Percentiles rank a stretch among this genome's conserved stretches.
phyloP scores from a whole-genome alignment of 495 filamentous ascomycete species.

The Friedmanniomyces endolithicus region DNA sequence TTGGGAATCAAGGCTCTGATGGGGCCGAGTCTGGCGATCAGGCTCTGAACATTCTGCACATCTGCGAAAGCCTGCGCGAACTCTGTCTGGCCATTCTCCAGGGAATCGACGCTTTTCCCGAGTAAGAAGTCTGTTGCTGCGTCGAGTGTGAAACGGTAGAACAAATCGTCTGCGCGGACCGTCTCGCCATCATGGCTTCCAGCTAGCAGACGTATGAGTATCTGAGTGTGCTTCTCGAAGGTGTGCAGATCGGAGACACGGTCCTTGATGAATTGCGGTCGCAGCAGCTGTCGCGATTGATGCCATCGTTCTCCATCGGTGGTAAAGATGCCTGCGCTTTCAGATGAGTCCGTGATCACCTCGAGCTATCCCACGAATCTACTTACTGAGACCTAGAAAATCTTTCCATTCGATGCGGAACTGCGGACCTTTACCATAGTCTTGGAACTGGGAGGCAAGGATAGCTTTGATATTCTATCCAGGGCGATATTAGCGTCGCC shows the following conservation, averaged over 20 bases:
- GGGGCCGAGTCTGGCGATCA: constrained; percentile 31
- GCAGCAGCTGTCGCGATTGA: constrained; percentile 39
- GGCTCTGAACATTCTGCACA: constrained; percentile 39
- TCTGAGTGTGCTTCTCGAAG: constrained; percentile 39
- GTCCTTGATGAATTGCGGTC: constrained; percentile 47
- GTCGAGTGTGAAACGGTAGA: constrained; percentile 43
- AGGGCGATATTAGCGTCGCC: too few species aligned
- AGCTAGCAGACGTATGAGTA: constrained; percentile 33
- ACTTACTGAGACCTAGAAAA: constrained; percentile 41
- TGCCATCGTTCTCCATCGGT: constrained; percentile 45
- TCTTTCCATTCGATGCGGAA: constrained; percentile 41
- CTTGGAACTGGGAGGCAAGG: constrained; percentile 42
- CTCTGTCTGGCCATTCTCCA: constrained; percentile 38
- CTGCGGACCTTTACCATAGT: constrained; percentile 43
- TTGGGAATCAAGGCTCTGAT: constrained; percentile 35
- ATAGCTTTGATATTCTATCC: constrained; percentile 41
- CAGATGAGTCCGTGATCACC: background rate
- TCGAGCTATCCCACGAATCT: background rate
- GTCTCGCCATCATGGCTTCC: constrained; percentile 31
- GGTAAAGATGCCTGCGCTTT: constrained; percentile 37
- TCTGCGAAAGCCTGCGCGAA: constrained; percentile 43
- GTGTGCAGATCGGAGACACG: constrained; percentile 38
- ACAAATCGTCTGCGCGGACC: constrained; percentile 41
- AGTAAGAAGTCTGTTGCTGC: constrained; percentile 49
- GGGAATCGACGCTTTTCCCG: constrained; percentile 40